These are phyloP conservation scores for Sporothrix schenckii DNA, from an alignment of 2,329 filamentous ascomycete genomes.

Conservation along the genomic window DNA sequence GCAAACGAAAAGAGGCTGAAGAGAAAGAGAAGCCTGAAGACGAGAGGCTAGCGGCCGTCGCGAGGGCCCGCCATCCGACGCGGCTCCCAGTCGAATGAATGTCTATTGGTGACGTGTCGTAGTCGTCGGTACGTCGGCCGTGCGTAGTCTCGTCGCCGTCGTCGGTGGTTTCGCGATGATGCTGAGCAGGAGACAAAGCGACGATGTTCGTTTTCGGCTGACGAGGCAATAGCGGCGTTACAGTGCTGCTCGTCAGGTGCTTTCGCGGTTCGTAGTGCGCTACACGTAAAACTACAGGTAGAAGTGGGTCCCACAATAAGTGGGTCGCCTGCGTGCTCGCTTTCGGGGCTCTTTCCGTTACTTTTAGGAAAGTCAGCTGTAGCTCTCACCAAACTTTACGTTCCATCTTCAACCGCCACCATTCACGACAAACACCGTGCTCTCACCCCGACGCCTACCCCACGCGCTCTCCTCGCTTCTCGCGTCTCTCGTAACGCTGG, in stretches of 20 bases:
- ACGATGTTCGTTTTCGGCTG: neutral
- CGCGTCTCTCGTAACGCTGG: neutral
- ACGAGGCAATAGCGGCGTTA: neutral
- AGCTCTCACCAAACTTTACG: neutral
- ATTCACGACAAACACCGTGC: neutral
- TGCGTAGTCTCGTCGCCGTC: neutral
- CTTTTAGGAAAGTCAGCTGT: neutral
- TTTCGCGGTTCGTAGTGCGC: constrained; percentile 2
- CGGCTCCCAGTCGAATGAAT: neutral
- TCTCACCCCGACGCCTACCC: neutral
- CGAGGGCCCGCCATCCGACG: constrained; percentile 18
- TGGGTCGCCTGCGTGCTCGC: constrained; percentile 6
- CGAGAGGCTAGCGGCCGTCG: constrained; percentile 16
- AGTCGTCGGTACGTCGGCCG: neutral
- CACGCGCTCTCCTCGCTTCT: neutral
- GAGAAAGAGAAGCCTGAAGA: constrained; percentile 3
- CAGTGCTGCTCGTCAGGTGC: constrained; percentile 19
- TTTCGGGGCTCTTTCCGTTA: constrained; percentile 11
- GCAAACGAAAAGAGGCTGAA: neutral
- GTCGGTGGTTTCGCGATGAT: neutral
- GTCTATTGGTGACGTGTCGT: too few species aligned
- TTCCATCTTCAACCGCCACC: neutral
- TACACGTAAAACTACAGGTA: constrained; percentile 15
- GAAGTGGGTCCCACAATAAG: constrained; percentile 11
- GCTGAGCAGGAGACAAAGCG: neutral